Evolutionary conservation across 2,329 filamentous ascomycete genomes (phyloP), one percentile per base, ranked within the genome.

Genomic region (Clonostachys rosea): DNA sequence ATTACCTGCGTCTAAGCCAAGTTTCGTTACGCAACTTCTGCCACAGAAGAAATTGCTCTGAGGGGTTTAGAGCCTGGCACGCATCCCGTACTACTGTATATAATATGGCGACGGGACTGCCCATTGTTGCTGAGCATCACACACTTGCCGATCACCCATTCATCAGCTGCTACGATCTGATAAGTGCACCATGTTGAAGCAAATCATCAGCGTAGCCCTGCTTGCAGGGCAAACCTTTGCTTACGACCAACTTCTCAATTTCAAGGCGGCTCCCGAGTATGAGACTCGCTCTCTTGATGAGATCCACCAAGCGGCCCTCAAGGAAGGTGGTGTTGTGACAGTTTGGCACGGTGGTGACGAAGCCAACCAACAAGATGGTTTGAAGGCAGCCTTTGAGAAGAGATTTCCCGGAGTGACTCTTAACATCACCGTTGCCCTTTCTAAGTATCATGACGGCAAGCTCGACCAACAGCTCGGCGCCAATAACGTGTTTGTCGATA

Each of bases 261-360:
- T 58, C 47, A 51, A 49, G 17, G 43, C 49, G 14, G 47, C 52
- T 33, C 46, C 64, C 24, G 18, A 34, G 42, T 16, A 33, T n/a
- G 75, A 79, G 45, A 76, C 62, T 11, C 67, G 75, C 17, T 68
- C 67, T 2, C 52, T 79, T 2, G 73, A 78, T n/a, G 64, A 96
- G 73, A 64, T 95, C 91, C 50, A 91, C 72, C 52, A 99, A 78
- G 67, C 97, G 90, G 60, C 90, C 88, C 61, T 95, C 89, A 62
- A 64, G 2, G 77, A 79, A 42, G 68, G 70, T 5, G 68, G 66
- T 3, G 57, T 67, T 2, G 64, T 78, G 4, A 76, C 70, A 0
- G 47, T 70, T 5, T 75, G 69, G 70, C 71, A 73, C 39, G 74
- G 74, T 3, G 75, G 74, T n/a, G 73, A 76, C 35, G 71, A 76